Evolutionary conservation across 2,329 filamentous ascomycete genomes (phyloP).

Genomic region (Stagonosporopsis chrysanthemi): DNA sequence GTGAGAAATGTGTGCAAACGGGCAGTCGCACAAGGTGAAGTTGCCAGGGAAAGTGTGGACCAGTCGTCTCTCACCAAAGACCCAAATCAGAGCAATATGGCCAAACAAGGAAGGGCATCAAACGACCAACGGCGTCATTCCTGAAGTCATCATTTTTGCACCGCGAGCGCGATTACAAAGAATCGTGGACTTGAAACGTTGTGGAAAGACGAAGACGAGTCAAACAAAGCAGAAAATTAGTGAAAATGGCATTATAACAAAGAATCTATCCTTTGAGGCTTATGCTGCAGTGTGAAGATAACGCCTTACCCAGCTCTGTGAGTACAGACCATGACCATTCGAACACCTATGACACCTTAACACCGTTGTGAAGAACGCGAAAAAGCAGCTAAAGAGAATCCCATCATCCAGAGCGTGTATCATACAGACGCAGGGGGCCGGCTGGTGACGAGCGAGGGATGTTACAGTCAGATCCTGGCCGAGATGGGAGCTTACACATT

Average conservation of each 20-base stretch:
- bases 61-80: neutral
- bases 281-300: conserved; percentile 1
- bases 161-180: neutral
- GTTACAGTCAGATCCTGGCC: neutral
- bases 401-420: neutral
- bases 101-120: neutral
- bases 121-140: neutral
- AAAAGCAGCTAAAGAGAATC: neutral
- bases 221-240: neutral
- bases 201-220: neutral
- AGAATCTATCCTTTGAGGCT: conserved; percentile 1
- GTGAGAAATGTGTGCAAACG: conserved; percentile 5
- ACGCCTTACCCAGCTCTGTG: conserved; percentile 1
- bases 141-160: neutral
- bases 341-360: conserved; percentile 4
- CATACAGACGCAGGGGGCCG: neutral
- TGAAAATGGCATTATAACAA: neutral
- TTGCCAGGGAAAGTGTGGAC: conserved; percentile 9
- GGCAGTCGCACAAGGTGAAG: conserved; percentile 5
- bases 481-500: neutral
- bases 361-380: neutral
- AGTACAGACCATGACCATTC: neutral
- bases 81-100: neutral
- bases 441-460: neutral
- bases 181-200: neutral